Evolutionary conservation across 2,329 filamentous ascomycete genomes (phyloP).

Genomic region (Stemphylium lycopersici): DNA sequence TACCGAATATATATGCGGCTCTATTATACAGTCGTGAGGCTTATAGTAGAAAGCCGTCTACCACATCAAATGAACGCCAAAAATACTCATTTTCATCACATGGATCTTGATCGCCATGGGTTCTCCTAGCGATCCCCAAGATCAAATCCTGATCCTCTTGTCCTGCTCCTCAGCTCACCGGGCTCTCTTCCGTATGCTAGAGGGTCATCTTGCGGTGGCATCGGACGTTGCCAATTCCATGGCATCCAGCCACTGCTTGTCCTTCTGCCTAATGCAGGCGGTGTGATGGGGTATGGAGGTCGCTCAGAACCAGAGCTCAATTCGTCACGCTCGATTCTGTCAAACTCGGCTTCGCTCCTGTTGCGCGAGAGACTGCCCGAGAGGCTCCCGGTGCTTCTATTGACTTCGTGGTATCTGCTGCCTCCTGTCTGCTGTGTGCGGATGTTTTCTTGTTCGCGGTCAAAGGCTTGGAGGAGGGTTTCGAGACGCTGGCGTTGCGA

Average conservation of each 20-base stretch:
- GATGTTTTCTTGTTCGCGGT: slow-evolving; percentile 74
- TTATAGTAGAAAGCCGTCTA: slow-evolving; percentile 7
- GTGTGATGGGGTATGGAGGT: slow-evolving; percentile 46
- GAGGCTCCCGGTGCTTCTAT: slow-evolving; percentile 15
- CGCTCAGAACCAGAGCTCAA: slow-evolving; percentile 55
- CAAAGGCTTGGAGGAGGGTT: slow-evolving; percentile 76
- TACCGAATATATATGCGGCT: slow-evolving; percentile 2
- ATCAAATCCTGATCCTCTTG: slow-evolving; percentile 41
- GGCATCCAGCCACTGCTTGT: slow-evolving; percentile 56
- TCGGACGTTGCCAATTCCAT: slow-evolving; percentile 54
- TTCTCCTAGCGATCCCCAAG: slow-evolving; percentile 38
- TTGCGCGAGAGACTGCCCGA: slow-evolving; percentile 71
- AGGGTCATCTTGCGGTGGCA: slow-evolving; percentile 35
- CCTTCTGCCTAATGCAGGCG: slow-evolving; percentile 37
- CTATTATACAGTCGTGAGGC: slow-evolving; percentile 6
- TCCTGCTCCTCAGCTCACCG: slow-evolving; percentile 27
- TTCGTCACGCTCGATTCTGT: slow-evolving; percentile 78
- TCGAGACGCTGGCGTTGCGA: slow-evolving; percentile 79
- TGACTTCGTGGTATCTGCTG: slow-evolving; percentile 53
- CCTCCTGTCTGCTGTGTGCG: slow-evolving; percentile 49
- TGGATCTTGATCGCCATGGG: slow-evolving; percentile 9
- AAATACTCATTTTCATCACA: slow-evolving; percentile 2
- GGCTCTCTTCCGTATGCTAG: slow-evolving; percentile 44
- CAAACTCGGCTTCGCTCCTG: slow-evolving; percentile 86
- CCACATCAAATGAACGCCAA: slow-evolving; percentile 14